Evolutionary conservation across 495 filamentous ascomycete genomes (phyloP), one percentile per base, ranked within the genome.

Genomic region (Talaromyces nanjingensis): DNA sequence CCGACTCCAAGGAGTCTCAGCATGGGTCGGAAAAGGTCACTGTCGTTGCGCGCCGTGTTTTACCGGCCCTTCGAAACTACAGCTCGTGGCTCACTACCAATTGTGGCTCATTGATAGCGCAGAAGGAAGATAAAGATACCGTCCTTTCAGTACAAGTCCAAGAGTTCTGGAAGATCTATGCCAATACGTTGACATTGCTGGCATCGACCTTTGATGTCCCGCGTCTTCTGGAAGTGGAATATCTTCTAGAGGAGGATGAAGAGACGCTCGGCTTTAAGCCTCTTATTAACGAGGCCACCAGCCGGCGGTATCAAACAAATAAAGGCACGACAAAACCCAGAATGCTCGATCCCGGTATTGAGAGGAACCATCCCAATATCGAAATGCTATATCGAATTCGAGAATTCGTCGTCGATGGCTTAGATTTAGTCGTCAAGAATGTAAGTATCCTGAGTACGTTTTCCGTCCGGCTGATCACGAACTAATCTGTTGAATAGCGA

Each of bases 231-330:
- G 73, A 77, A 33, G 66, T 87, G 11, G 81, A 84, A 22, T 93
- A 93, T 70, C 76, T 92, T 58, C 77, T 94, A 2, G 86, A 90
- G 63, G 91, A 94, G 71, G 90, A 94, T 70, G 86, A 85, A 65
- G 84, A 89, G 37, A 91, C 84, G 18, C 77, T 91, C 62, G 88
- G 87, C n/a, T 91, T 92, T 72, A 77, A 81, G 60, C 91, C 91
- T 5, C 74, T 94, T 22, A 72, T 80, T 24, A 75, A 81, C 63
- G 73, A 81, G 9, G 66, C 77, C 22, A 82, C 80, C n/a, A 74
- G 66, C 59, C 77, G 77, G 33, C 75, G 80, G 66, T 85, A 84
- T 69, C 73, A 81, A 63, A 71, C 72, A 33, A 70, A 70, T 66
- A 65, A 70, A 7, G 72, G 70, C n/a, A 69, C 67, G 18, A 63